A percentile compares a stretch with the other conserved stretches of the same genome.
Evolutionary conservation across 2,329 filamentous ascomycete genomes (phyloP).

Genomic region (Chrysoporthe puriensis): DNA sequence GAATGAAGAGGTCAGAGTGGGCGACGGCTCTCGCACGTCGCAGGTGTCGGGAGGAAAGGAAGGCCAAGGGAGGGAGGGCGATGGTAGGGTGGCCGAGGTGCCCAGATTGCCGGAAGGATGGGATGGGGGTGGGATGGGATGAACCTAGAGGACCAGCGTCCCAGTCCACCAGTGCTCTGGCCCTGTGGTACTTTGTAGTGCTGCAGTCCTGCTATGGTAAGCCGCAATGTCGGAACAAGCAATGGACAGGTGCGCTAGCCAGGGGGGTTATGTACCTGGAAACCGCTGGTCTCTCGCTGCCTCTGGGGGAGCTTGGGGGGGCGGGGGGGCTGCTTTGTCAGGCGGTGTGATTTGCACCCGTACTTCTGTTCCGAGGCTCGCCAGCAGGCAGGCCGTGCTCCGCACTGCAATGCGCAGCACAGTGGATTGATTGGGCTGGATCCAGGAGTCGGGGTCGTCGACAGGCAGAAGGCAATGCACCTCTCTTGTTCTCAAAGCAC

Average conservation of each 20-base stretch:
- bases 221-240: constrained; percentile 7
- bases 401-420: background rate
- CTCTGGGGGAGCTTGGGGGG: background rate
- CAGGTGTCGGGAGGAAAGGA: constrained; percentile 1
- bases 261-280: background rate
- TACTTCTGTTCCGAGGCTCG: background rate
- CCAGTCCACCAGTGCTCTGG: no score
- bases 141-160: constrained; percentile 7
- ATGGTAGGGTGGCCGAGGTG: constrained; percentile 6
- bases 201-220: constrained; percentile 8
- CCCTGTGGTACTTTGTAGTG: background rate
- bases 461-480: background rate
- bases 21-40: constrained; percentile 16
- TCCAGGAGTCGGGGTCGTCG: background rate
- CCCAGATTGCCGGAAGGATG: constrained; percentile 12
- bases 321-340: background rate
- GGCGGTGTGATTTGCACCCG: constrained; percentile 5
- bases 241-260: background rate
- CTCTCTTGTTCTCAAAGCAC: no score
- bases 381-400: background rate
- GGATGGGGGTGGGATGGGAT: constrained; percentile 8
- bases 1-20: constrained; percentile 27
- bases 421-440: background rate
- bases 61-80: constrained; percentile 9
- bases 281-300: background rate